Evolutionary conservation across 176 grass and related monocot genomes (phyloP), one percentile per base, ranked within the genome.

Genomic region (Ensete glaucum): DNA sequence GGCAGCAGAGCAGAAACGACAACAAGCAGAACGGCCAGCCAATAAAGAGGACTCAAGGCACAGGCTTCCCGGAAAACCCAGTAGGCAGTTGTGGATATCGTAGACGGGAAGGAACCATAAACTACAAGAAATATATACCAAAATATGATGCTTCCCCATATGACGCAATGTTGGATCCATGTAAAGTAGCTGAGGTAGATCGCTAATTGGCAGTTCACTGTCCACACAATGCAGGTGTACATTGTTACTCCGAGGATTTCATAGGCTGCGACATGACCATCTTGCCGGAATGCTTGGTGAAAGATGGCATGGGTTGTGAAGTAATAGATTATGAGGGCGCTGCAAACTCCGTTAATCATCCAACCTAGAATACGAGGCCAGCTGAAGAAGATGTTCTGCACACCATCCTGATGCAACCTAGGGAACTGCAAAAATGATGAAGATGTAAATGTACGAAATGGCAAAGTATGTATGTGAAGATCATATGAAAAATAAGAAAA

Each of bases 321-420:
- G 80, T 83, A 97, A 84, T 87, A 97, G 54, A 97, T 93, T 79
- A 93, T 78, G 4, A 89, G 76, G 0, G 82, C 82, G 20, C 78
- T 87, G 55, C 59, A 72, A 1, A 85, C 22, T 3, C 90, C 94
- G 17, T 97, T 88, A 57, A 64, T 7, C 90, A 97, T 88, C 94
- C 90, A 97, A 1, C 90, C 85, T 2, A 91, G 21, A 53, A 97
- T 84, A 68, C 94, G 79, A 14, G 83, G 50, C 94, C 94, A 97
- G 0, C 84, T 82, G 82, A 97, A 97, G 11, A 91, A 86, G 52
- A 92, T 78, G 77, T 93, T 88, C 49, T 77, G 90, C 4, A 87
- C 82, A n/a, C 94, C 94, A 71, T 89, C 94, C 80, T 97, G 90
- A 84, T 97, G 89, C 48, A 97, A 79, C 88, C 85, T 88, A 3